Conservation (phyloP, 73 alveolate genomes). For the Vitrella brassicaformis region DNA sequence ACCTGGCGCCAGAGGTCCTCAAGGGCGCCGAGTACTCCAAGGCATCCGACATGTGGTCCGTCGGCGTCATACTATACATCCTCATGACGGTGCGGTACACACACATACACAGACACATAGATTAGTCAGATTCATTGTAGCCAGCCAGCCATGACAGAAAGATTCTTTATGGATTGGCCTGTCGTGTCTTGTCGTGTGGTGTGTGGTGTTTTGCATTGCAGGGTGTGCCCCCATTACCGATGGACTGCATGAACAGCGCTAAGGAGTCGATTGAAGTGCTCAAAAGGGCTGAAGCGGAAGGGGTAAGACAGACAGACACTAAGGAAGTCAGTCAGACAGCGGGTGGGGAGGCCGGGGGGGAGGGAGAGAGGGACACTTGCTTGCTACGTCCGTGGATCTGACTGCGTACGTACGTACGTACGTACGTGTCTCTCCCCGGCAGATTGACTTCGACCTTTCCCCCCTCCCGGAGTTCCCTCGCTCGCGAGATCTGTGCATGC, state of each 20-base stretch:
- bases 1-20: not conserved
- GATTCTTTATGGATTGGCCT: not conserved
- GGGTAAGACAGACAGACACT: not conserved
- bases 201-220: not conserved
- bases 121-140: too few species aligned
- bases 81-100: not conserved
- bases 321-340: not conserved
- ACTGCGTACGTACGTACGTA: not conserved
- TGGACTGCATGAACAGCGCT: not conserved
- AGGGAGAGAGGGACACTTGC: not conserved
- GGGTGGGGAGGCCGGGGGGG: not conserved
- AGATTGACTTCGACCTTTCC: not conserved
- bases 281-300: not conserved
- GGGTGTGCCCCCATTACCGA: not conserved
- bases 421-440: not conserved
- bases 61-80: not conserved
- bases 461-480: not conserved
- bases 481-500: not conserved
- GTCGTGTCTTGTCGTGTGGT: not conserved
- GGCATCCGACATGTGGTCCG: not conserved
- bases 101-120: too few species aligned
- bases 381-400: not conserved
- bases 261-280: not conserved
- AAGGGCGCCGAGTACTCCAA: not conserved
- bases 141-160: too few species aligned